phyloP scores from a whole-genome alignment of 129 eudicot species.

The Tanacetum coccineum region DNA sequence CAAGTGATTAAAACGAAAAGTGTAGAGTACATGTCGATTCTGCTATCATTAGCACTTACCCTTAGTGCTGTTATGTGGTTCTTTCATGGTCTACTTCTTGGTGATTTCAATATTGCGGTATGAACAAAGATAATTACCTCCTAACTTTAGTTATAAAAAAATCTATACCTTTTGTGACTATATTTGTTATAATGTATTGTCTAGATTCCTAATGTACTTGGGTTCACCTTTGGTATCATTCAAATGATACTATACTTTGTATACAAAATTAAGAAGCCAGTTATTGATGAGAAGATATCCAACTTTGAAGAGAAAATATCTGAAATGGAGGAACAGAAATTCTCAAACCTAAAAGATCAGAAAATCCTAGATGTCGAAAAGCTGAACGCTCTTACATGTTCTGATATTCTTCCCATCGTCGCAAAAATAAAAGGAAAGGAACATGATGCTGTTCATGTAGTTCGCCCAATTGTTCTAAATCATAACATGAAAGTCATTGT shows the following conservation, averaged over 20 bases:
- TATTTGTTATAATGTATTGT: not conserved
- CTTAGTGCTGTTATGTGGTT: slow-evolving; percentile 80
- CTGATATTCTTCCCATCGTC: slow-evolving; percentile 32
- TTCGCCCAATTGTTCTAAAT: slow-evolving; percentile 15
- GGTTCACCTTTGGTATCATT: slow-evolving; percentile 47
- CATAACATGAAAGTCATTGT: slow-evolving; percentile 11
- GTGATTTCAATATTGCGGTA: slow-evolving; percentile 63
- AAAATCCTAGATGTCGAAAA: slow-evolving; percentile 33
- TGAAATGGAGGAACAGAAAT: slow-evolving; percentile 19
- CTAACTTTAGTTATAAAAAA: not conserved
- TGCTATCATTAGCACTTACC: slow-evolving; percentile 58
- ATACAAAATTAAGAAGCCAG: slow-evolving; percentile 37
- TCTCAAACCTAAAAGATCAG: slow-evolving; percentile 11
- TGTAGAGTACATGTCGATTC: slow-evolving; percentile 81
- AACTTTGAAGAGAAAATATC: slow-evolving; percentile 15
- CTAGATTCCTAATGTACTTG: slow-evolving; percentile 55
- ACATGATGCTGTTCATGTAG: slow-evolving; percentile 7
- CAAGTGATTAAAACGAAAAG: slow-evolving; percentile 76
- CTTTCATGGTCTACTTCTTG: slow-evolving; percentile 58
- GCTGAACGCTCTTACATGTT: slow-evolving; percentile 24
- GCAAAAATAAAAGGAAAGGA: slow-evolving; percentile 12
- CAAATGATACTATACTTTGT: slow-evolving; percentile 49
- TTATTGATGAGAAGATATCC: slow-evolving; percentile 16
- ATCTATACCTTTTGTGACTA: not conserved
- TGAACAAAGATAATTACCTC: slow-evolving; percentile 4